phyloP scores from a whole-genome alignment of 2,329 filamentous ascomycete genomes.

The Epichloe festucae region DNA sequence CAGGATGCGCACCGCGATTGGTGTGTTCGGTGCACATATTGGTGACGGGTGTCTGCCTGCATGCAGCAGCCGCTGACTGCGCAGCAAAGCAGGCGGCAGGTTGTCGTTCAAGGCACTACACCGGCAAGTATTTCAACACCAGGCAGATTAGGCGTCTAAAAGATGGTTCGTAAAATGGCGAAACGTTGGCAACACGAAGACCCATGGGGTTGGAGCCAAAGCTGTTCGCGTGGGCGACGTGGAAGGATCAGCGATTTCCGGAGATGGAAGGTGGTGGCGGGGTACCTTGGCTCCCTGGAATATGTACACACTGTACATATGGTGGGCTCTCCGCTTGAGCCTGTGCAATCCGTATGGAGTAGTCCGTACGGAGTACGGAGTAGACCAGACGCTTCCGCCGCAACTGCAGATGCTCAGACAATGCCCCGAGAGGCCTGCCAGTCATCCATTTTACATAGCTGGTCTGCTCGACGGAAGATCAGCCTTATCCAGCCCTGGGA shows the following conservation, averaged over 20 bases:
- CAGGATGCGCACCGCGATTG: background rate
- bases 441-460: no score
- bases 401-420: background rate
- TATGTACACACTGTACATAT: no score
- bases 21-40: background rate
- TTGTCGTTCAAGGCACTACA: background rate
- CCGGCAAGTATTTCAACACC: background rate
- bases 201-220: no score
- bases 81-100: conserved; percentile 4
- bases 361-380: no score
- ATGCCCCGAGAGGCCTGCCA: background rate
- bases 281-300: no score
- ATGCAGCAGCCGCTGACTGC: conserved; percentile 1
- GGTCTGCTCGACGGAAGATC: no score
- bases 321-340: no score
- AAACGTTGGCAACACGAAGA: no score
- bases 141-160: background rate
- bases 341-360: background rate
- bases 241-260: no score
- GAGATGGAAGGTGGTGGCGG: no score
- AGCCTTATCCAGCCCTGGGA: no score
- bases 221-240: no score
- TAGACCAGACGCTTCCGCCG: background rate
- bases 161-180: background rate
- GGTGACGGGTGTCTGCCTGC: conserved; percentile 4